A percentile compares a stretch with the other conserved stretches of the same genome.
phyloP scores from a whole-genome alignment of 1,284 basidiomycete species.

The Rhizoctonia solani region DNA sequence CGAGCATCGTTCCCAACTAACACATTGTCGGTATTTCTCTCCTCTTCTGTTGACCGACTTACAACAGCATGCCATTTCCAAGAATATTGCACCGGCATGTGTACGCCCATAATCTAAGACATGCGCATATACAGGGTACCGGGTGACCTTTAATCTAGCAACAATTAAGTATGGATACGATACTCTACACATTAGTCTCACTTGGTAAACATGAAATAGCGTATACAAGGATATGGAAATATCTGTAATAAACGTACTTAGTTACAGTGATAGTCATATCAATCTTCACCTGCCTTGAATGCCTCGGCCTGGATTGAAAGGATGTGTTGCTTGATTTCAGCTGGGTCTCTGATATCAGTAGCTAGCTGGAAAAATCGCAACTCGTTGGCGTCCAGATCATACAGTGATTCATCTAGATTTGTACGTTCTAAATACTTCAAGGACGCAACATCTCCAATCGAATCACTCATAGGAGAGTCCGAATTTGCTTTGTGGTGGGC shows the following conservation, averaged over 20 bases:
- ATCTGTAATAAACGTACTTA: no score
- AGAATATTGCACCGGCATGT: constrained; percentile 52
- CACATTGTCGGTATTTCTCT: not conserved
- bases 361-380: constrained; percentile 49
- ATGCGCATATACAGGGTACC: constrained; percentile 51
- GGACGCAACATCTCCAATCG: constrained; percentile 20
- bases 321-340: constrained; percentile 53
- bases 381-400: constrained; percentile 44
- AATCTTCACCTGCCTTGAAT: constrained; percentile 50
- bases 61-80: constrained; percentile 58
- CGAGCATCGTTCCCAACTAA: constrained; percentile 54
- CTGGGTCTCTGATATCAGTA: constrained; percentile 50
- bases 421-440: not conserved
- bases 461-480: not conserved
- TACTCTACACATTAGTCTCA: constrained; percentile 38
- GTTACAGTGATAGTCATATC: no score
- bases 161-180: not conserved
- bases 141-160: constrained; percentile 49
- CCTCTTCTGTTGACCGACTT: constrained; percentile 40
- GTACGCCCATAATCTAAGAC: constrained; percentile 50
- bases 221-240: constrained; percentile 51
- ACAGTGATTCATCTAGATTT: constrained; percentile 21
- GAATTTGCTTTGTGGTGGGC: not conserved
- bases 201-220: constrained; percentile 51
- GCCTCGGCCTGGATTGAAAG: constrained; percentile 52